Conservation (phyloP, 2,329 filamentous ascomycete genomes). For the Tolypocladium tundrense region DNA sequence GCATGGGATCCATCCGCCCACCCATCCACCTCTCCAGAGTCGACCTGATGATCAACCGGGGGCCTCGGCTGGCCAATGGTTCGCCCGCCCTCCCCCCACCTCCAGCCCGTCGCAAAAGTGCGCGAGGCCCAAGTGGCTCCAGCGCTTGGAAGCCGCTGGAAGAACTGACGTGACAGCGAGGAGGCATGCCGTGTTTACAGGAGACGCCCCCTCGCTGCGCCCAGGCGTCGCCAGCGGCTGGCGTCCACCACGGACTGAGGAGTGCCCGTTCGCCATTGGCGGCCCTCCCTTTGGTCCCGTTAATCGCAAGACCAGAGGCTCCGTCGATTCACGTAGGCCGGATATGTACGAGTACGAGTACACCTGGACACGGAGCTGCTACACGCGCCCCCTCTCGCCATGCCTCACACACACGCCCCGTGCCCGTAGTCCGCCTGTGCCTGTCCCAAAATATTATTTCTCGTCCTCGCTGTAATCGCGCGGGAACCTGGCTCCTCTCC, state of each 20-base stretch:
- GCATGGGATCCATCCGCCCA: neutral
- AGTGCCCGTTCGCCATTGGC: neutral
- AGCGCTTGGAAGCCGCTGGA: conserved; percentile 11
- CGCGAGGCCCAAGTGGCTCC: neutral
- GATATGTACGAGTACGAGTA: conserved; percentile 2
- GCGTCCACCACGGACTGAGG: neutral
- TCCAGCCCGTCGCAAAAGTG: conserved; percentile 2
- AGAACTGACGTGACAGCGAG: neutral
- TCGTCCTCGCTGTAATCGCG: conserved; percentile 17
- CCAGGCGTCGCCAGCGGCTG: neutral
- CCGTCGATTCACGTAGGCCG: conserved; percentile 17
- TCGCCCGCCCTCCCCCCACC: conserved; percentile 2
- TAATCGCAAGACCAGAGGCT: conserved; percentile 20
- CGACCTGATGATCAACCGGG: conserved; percentile 12
- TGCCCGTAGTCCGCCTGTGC: conserved; percentile 3
- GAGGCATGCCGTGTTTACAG: neutral
- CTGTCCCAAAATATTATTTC: conserved; percentile 30
- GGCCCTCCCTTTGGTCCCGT: conserved; percentile 9
- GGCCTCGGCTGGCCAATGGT: conserved; percentile 8
- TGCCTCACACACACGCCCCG: conserved; percentile 8
- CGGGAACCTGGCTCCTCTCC: conserved; percentile 5
- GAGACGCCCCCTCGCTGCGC: neutral
- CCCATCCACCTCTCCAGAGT: conserved; percentile 1
- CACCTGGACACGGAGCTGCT: conserved; percentile 11
- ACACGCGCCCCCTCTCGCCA: conserved; percentile 15